Conservation (phyloP, 805 yeast species). For the Cyberlindnera petersonii region DNA sequence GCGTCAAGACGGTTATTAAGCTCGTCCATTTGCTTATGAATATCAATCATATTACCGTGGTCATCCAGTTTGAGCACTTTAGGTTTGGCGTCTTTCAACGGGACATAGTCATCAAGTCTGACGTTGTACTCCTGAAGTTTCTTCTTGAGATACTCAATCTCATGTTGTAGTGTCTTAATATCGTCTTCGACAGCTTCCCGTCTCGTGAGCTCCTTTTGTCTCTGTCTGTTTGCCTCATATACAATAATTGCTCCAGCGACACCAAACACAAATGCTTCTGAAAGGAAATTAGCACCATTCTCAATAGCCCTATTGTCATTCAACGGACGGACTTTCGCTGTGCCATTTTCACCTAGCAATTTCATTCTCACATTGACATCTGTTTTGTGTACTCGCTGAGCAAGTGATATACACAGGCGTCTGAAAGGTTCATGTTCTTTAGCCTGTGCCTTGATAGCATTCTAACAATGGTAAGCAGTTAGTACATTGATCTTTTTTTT, state of each 20-base stretch:
- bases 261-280: slow-evolving; percentile 72
- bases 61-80: slow-evolving; percentile 36
- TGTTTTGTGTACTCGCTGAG: slow-evolving; percentile 65
- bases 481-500: neutral
- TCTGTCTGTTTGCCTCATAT: slow-evolving; percentile 65
- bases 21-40: slow-evolving; percentile 8
- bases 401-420: slow-evolving; percentile 58
- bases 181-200: slow-evolving; percentile 71
- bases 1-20: slow-evolving; percentile 11
- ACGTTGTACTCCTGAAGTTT: slow-evolving; percentile 42
- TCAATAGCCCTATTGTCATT: slow-evolving; percentile 82
- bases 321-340: slow-evolving; percentile 61
- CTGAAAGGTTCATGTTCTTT: slow-evolving; percentile 65
- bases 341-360: slow-evolving; percentile 33
- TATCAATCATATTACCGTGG: slow-evolving; percentile 20
- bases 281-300: slow-evolving; percentile 72
- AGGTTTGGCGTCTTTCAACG: slow-evolving; percentile 46
- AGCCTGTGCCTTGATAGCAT: slow-evolving; percentile 67
- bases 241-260: slow-evolving; percentile 77
- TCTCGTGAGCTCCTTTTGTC: slow-evolving; percentile 57
- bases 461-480: slow-evolving; percentile 28
- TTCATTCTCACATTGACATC: slow-evolving; percentile 61
- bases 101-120: slow-evolving; percentile 45
- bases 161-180: slow-evolving; percentile 63
- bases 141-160: slow-evolving; percentile 53